phyloP scores from a whole-genome alignment of 2,329 filamentous ascomycete species.

The Lecanicillium sp. region DNA sequence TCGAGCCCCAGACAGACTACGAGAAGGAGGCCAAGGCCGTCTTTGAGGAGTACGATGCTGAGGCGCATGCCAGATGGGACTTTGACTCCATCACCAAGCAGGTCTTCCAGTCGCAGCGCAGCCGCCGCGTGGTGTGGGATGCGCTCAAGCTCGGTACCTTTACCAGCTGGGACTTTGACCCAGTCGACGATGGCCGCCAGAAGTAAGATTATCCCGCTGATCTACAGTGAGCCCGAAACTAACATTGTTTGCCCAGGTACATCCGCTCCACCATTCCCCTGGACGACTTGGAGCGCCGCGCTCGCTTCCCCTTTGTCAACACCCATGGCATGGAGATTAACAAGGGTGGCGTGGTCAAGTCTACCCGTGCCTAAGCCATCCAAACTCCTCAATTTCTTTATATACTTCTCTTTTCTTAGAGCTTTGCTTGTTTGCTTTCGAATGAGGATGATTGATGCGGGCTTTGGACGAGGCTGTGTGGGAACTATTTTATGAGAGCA shows the following conservation, averaged over 20 bases:
- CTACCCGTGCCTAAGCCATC: slow-evolving; percentile 20
- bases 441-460: neutral
- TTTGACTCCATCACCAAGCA: slow-evolving; percentile 68
- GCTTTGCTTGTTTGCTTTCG: neutral
- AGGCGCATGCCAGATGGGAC: slow-evolving; percentile 73
- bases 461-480: too few species aligned
- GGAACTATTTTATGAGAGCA: neutral
- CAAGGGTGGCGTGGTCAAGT: slow-evolving; percentile 24
- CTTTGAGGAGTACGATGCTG: slow-evolving; percentile 61
- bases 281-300: slow-evolving; percentile 70
- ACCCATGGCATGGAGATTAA: slow-evolving; percentile 41
- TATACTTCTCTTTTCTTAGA: too few species aligned
- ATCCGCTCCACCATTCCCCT: slow-evolving; percentile 78
- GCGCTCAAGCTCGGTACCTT: slow-evolving; percentile 70
- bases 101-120: slow-evolving; percentile 70
- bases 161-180: slow-evolving; percentile 81
- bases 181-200: slow-evolving; percentile 58
- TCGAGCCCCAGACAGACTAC: slow-evolving; percentile 28
- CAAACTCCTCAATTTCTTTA: too few species aligned
- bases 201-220: slow-evolving; percentile 40
- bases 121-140: slow-evolving; percentile 69
- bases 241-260: slow-evolving; percentile 47
- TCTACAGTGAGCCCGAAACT: slow-evolving; percentile 16
- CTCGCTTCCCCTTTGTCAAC: slow-evolving; percentile 63
- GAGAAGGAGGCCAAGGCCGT: slow-evolving; percentile 40